phyloP scores from a whole-genome alignment of 2,329 filamentous ascomycete genomes.

The Talaromyces marneffei region DNA sequence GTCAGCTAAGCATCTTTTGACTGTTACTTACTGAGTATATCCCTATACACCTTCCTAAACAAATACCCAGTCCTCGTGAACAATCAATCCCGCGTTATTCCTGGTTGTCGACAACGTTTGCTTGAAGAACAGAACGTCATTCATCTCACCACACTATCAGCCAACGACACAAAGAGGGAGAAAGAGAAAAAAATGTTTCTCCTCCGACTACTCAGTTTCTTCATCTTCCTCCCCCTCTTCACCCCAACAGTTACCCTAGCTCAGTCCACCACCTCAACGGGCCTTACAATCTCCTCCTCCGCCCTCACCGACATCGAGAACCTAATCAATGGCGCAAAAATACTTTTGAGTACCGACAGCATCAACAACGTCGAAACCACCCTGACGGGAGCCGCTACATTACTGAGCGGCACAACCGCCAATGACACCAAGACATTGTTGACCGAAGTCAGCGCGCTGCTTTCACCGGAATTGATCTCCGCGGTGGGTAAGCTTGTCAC shows the following conservation, averaged over 20 bases:
- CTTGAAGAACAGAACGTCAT: background rate
- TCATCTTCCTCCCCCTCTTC: slow-evolving; percentile 8
- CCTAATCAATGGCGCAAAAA: slow-evolving; percentile 24
- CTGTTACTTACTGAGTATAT: background rate
- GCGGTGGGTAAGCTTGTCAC: slow-evolving; percentile 22
- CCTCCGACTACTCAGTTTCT: background rate
- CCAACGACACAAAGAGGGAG: background rate
- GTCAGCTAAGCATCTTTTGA: background rate
- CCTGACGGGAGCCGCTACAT: slow-evolving; percentile 13
- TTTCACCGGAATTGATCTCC: slow-evolving; percentile 23
- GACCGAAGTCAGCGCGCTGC: slow-evolving; percentile 23
- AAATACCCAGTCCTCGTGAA: background rate
- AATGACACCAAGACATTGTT: slow-evolving; percentile 26
- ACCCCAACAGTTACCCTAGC: slow-evolving; percentile 8
- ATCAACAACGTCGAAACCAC: slow-evolving; percentile 15
- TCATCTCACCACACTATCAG: background rate
- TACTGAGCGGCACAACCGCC: slow-evolving; percentile 25
- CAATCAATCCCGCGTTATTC: background rate
- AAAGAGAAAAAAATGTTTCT: slow-evolving; percentile 7
- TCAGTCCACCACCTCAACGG: slow-evolving; percentile 5
- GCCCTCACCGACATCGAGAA: slow-evolving; percentile 20
- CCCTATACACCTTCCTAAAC: too few species aligned
- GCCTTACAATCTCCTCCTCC: slow-evolving; percentile 18
- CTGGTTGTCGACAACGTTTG: background rate
- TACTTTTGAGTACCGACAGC: slow-evolving; percentile 22